These are phyloP conservation scores for Berberis vulgaris DNA, from an alignment of 164 flowering plant species.

Conservation along the genomic window DNA sequence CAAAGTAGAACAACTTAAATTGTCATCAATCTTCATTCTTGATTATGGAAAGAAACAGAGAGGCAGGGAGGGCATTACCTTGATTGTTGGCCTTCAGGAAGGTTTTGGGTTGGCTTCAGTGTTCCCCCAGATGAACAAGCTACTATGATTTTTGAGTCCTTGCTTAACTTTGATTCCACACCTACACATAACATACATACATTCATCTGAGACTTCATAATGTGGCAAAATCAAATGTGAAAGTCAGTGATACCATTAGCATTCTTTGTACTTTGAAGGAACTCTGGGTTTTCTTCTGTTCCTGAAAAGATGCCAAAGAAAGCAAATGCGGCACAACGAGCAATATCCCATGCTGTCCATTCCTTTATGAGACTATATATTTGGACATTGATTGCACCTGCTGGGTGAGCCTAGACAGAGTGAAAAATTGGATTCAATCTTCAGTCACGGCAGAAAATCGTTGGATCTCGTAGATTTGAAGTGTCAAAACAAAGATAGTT, in stretches of 20 bases:
- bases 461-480: too few relatives aligned
- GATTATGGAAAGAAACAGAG: neutral
- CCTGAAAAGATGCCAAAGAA: slow-evolving; percentile 96
- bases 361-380: slow-evolving; percentile 92
- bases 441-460: too few relatives aligned
- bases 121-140: slow-evolving; percentile 94
- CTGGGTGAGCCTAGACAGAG: slow-evolving; percentile 64
- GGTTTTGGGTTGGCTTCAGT: slow-evolving; percentile 82
- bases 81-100: slow-evolving; percentile 97
- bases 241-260: too few relatives aligned
- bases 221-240: too few relatives aligned
- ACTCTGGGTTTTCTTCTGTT: slow-evolving; percentile 97
- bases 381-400: slow-evolving; percentile 85
- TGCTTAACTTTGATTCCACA: slow-evolving; percentile 70
- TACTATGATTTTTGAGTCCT: slow-evolving; percentile 82
- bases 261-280: slow-evolving; percentile 44
- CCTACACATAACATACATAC: slow-evolving; percentile 17
- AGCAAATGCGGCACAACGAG: slow-evolving; percentile 93
- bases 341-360: slow-evolving; percentile 99
- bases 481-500: neutral
- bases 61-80: slow-evolving; percentile 30
- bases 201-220: too few relatives aligned
- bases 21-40: neutral
- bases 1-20: neutral
- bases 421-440: too few relatives aligned